A percentile compares a stretch with the other conserved stretches of the same genome.
Evolutionary conservation across 2,329 filamentous ascomycete species (phyloP).

Genomic region (Rhytidhysteron rufulum): DNA sequence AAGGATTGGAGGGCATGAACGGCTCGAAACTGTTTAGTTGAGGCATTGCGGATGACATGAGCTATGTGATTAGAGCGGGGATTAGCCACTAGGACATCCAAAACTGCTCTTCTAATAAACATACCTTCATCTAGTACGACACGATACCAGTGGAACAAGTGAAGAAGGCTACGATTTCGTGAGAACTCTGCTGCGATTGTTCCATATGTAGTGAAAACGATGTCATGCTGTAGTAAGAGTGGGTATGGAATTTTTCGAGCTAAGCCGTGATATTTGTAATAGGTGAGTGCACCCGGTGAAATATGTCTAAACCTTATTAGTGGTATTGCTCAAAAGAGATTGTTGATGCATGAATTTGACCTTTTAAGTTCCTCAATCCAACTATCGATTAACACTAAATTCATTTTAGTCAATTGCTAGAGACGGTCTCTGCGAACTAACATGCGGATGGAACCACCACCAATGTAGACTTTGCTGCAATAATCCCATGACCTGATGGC

Average conservation of each 20-base stretch:
- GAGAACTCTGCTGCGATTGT: slow-evolving; percentile 18
- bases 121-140: slow-evolving; percentile 28
- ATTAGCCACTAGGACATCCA: background rate
- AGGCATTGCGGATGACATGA: slow-evolving; percentile 9
- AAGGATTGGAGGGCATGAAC: slow-evolving; percentile 6
- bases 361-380: slow-evolving; percentile 25
- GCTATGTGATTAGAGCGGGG: slow-evolving; percentile 5
- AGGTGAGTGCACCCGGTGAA: slow-evolving; percentile 8
- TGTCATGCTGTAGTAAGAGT: slow-evolving; percentile 14
- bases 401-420: slow-evolving; percentile 25
- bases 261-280: slow-evolving; percentile 22
- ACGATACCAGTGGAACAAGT: slow-evolving; percentile 23
- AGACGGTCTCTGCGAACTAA: slow-evolving; percentile 3
- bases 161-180: slow-evolving; percentile 10
- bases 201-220: slow-evolving; percentile 28
- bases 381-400: slow-evolving; percentile 26
- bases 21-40: slow-evolving; percentile 12
- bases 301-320: slow-evolving; percentile 11
- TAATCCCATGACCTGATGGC: slow-evolving; percentile 31
- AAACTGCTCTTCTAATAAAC: background rate
- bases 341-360: slow-evolving; percentile 22
- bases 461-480: slow-evolving; percentile 18
- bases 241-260: slow-evolving; percentile 9
- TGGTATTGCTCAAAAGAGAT: slow-evolving; percentile 5
- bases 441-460: slow-evolving; percentile 26